phyloP scores from a whole-genome alignment of 1,139 yeast species.

The Tardiomyces depauwii region DNA sequence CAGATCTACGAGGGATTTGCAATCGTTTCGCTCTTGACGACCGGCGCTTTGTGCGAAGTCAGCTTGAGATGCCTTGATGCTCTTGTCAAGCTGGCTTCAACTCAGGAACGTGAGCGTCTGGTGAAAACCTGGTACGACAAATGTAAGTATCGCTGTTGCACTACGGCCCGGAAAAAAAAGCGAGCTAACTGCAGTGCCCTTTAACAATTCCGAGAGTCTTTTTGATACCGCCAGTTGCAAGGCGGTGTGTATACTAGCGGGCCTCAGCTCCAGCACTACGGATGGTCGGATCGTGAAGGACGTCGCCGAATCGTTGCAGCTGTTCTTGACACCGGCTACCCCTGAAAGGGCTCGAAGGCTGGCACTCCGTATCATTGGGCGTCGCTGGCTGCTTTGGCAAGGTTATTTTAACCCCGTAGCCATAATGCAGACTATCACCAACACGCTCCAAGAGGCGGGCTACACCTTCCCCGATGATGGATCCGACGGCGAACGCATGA shows the following conservation, averaged over 20 bases:
- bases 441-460: constrained; percentile 11
- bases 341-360: constrained; percentile 9
- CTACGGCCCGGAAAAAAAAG: no score
- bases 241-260: background rate
- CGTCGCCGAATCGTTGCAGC: constrained; percentile 14
- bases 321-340: constrained; percentile 11
- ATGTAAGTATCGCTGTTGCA: background rate
- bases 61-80: background rate
- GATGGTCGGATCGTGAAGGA: constrained; percentile 4
- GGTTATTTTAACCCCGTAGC: constrained; percentile 15
- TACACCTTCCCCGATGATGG: constrained; percentile 6
- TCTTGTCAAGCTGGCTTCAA: background rate
- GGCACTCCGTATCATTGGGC: constrained; percentile 18
- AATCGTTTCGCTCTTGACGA: background rate
- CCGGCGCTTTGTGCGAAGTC: background rate
- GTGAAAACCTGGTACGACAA: background rate
- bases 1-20: background rate
- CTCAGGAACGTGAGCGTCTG: background rate
- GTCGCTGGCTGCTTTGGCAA: constrained; percentile 18
- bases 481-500: background rate
- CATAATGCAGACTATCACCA: constrained; percentile 13
- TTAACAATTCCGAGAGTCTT: background rate
- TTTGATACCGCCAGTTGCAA: background rate
- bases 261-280: background rate
- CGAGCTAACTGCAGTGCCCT: background rate